Conservation (phyloP, 495 filamentous ascomycete genomes). For the Wilcoxina mikolae region DNA sequence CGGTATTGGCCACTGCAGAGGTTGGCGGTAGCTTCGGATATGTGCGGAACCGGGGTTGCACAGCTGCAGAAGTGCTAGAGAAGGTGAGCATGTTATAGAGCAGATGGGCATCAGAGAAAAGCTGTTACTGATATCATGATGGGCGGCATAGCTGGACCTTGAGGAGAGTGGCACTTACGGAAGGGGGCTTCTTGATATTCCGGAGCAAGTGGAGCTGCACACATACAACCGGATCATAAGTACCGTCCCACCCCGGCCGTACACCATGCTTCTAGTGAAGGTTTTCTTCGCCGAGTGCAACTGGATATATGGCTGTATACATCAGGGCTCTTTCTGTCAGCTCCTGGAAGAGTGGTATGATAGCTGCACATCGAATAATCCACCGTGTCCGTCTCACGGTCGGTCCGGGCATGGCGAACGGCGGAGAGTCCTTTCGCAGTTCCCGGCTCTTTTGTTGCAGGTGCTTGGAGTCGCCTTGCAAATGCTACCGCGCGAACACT, state of each 20-base stretch:
- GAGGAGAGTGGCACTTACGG: neutral
- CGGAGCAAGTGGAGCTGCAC: slow-evolving; percentile 21
- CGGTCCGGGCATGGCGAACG: slow-evolving; percentile 6
- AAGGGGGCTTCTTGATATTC: slow-evolving; percentile 9
- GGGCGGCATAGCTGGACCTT: neutral
- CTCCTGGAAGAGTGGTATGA: slow-evolving; percentile 38
- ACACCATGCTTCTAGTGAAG: slow-evolving; percentile 39
- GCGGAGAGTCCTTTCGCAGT: slow-evolving; percentile 26
- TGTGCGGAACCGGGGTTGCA: slow-evolving; percentile 18
- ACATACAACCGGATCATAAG: slow-evolving; percentile 17
- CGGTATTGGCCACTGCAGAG: slow-evolving; percentile 17
- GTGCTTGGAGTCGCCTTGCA: slow-evolving; percentile 41
- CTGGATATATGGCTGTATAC: slow-evolving; percentile 44
- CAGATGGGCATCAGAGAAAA: neutral
- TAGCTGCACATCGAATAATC: slow-evolving; percentile 14
- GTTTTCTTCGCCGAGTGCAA: slow-evolving; percentile 45
- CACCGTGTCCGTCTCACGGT: slow-evolving; percentile 14
- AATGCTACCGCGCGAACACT: slow-evolving; percentile 35
- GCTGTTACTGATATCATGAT: too few species aligned
- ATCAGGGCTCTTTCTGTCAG: slow-evolving; percentile 37
- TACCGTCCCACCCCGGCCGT: slow-evolving; percentile 36
- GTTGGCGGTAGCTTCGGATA: slow-evolving; percentile 21
- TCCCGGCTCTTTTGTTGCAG: slow-evolving; percentile 45
- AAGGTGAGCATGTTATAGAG: slow-evolving; percentile 20
- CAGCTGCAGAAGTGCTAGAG: slow-evolving; percentile 23